These are phyloP conservation scores for Breynia disticha DNA, from an alignment of 441 rosid genomes.

Conservation along the genomic window DNA sequence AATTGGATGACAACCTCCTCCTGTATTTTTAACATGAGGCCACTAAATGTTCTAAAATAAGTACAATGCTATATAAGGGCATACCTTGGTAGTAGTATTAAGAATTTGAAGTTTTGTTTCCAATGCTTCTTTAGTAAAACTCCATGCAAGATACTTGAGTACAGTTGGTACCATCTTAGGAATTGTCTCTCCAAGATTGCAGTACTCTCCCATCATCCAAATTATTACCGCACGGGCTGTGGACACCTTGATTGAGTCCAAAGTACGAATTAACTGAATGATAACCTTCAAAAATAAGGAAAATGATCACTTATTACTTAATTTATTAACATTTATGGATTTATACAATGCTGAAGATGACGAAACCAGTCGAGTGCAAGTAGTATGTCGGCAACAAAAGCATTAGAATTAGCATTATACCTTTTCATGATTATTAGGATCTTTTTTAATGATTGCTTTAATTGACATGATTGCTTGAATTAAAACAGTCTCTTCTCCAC, in stretches of 20 bases:
- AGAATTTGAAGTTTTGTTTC: constrained; percentile 94
- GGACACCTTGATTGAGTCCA: constrained; percentile 79
- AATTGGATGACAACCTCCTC: no score
- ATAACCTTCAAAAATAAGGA: constrained; percentile 43
- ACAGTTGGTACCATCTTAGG: constrained; percentile 68
- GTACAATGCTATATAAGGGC: not conserved
- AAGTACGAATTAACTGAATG: constrained; percentile 61
- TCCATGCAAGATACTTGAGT: constrained; percentile 82
- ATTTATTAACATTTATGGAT: not conserved
- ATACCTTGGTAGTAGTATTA: constrained; percentile 67
- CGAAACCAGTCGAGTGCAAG: not conserved
- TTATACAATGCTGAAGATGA: not conserved
- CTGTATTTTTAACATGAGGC: no score
- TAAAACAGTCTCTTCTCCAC: constrained; percentile 62
- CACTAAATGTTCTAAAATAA: no score
- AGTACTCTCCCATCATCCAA: constrained; percentile 91
- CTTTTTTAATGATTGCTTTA: constrained; percentile 61
- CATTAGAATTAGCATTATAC: constrained; percentile 29
- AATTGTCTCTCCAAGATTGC: constrained; percentile 61
- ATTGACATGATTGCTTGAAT: constrained; percentile 70
- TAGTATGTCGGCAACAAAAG: not conserved
- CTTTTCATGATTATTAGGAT: constrained; percentile 72
- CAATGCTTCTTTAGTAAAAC: constrained; percentile 70
- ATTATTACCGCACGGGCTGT: constrained; percentile 81
- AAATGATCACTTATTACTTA: not conserved